These are phyloP conservation scores for Fagopyrum esculentum DNA, from an alignment of 148 eudicot genomes.

Conservation along the genomic window DNA sequence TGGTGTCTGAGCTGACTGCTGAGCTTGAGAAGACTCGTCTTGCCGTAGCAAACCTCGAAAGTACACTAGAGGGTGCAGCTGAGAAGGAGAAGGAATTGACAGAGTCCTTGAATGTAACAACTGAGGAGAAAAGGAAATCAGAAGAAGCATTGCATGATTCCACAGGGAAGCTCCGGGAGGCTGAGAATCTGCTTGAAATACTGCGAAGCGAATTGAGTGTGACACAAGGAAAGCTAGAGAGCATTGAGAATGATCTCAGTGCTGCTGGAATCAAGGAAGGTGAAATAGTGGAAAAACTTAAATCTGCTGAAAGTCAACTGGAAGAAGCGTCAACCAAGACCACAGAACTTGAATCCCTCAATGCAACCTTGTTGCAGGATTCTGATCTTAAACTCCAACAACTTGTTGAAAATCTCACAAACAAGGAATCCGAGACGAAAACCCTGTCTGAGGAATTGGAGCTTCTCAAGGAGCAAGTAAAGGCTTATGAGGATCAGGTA, in stretches of 20 bases:
- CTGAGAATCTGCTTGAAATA: conserved; percentile 35
- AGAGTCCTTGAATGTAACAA: conserved; percentile 25
- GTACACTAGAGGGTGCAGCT: conserved; percentile 25
- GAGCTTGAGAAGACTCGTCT: conserved; percentile 23
- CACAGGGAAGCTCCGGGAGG: conserved; percentile 37
- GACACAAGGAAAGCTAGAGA: conserved; percentile 37
- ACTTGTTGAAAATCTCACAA: conserved; percentile 26
- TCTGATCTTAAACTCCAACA: conserved; percentile 45
- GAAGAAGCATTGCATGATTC: conserved; percentile 29
- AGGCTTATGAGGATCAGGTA: conserved; percentile 45
- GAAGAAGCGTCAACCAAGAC: conserved; percentile 32
- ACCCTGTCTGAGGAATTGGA: conserved; percentile 46
- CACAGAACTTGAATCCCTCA: conserved; percentile 37
- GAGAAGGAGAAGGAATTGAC: conserved; percentile 40
- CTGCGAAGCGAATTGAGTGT: conserved; percentile 31
- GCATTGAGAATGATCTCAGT: conserved; percentile 42
- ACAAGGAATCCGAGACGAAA: conserved; percentile 55
- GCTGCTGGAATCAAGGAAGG: conserved; percentile 34
- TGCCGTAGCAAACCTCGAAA: conserved; percentile 41
- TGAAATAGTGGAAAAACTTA: conserved; percentile 44
- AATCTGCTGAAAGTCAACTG: conserved; percentile 39
- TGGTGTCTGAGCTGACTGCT: conserved; percentile 22
- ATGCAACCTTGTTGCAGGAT: conserved; percentile 32
- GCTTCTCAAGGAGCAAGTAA: conserved; percentile 48
- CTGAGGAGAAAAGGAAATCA: conserved; percentile 43